These are phyloP conservation scores for Pichia sp. DNA, from an alignment of 1,139 yeast genomes.

Conservation along the genomic window DNA sequence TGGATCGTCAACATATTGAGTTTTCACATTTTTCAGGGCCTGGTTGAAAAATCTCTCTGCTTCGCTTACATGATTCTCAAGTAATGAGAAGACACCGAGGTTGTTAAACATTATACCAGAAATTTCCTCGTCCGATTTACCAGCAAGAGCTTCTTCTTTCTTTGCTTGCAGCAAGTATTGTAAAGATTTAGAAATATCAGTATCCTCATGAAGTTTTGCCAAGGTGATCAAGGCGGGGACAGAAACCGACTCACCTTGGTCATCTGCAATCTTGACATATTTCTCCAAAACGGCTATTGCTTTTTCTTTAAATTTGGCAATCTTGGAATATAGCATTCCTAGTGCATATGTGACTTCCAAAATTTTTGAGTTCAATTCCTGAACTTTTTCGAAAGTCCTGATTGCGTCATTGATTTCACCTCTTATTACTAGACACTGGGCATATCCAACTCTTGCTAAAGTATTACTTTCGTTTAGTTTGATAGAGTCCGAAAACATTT, in stretches of 20 bases:
- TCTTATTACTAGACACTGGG: slow-evolving; percentile 76
- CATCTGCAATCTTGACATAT: slow-evolving; percentile 59
- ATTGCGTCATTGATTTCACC: slow-evolving; percentile 79
- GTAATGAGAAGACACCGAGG: slow-evolving; percentile 78
- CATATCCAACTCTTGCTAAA: slow-evolving; percentile 76
- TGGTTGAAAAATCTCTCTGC: slow-evolving; percentile 26
- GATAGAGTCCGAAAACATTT: slow-evolving; percentile 67
- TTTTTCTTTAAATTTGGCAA: slow-evolving; percentile 35
- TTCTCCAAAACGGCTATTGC: slow-evolving; percentile 69
- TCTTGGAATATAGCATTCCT: slow-evolving; percentile 63
- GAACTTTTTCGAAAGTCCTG: slow-evolving; percentile 73
- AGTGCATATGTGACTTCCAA: slow-evolving; percentile 73
- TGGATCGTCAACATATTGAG: slow-evolving; percentile 29
- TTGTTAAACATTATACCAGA: slow-evolving; percentile 76
- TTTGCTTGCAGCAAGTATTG: slow-evolving; percentile 55
- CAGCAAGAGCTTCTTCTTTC: slow-evolving; percentile 40
- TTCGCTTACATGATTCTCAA: slow-evolving; percentile 39
- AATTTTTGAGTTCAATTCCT: slow-evolving; percentile 63
- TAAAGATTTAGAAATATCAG: slow-evolving; percentile 56
- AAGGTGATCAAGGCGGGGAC: slow-evolving; percentile 67
- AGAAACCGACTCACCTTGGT: slow-evolving; percentile 59
- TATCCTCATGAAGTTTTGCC: slow-evolving; percentile 63
- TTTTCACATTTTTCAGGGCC: slow-evolving; percentile 24
- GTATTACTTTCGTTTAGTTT: slow-evolving; percentile 58
- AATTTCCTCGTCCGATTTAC: slow-evolving; percentile 41